Evolutionary conservation across 768 basidiomycete genomes (phyloP), one percentile per base, ranked within the genome.

Genomic region (Lactarius sanguifluus): DNA sequence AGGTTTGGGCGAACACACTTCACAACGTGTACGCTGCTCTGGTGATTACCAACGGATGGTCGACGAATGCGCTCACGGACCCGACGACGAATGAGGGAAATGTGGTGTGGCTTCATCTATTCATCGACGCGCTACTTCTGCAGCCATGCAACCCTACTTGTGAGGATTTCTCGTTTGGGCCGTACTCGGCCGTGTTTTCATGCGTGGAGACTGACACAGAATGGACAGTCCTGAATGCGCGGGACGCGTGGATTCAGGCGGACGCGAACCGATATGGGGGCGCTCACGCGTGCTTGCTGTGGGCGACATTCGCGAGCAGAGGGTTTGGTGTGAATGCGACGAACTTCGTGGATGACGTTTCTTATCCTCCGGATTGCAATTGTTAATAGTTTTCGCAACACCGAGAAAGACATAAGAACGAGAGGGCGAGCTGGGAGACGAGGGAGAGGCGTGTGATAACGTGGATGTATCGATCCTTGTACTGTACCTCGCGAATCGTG

Each of bases 231-330:
- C 69, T 79, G 25, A 65, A 76, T 38, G 83, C 81, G 4, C 82
- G 83, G 36, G 79, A 83, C 70, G 82, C 82, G 2, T 82, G 80
- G 80, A 78, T 84, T 56, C 81, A 83, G 70, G 83, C 84, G 13
- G 84, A 85, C 70, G 71, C 71, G 54, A 81, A 83, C 72, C 76
- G 81, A 9, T 84, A 77, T 72, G 69, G 61, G 3, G 82, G 83
- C 45, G 76, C 75, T 12, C 80, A 84, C 72, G 79, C 71, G 58
- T 84, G 83, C 67, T 73, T 73, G 12, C 68, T 85, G 36, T 81
- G 77, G 75, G 79, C 71, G 18, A 79, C 76, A 10, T 85, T 85
- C 63, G 83, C 83, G 5, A 80, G 79, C 66, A 78, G 79, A 47
- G 84, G 84, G 3, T 77, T 85, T 28, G 83, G 83, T 5, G 65